Percentiles rank a stretch among this genome's conserved stretches.
phyloP scores from a whole-genome alignment of 164 flowering plant genomes.

The Tetrastigma voinierianum region DNA sequence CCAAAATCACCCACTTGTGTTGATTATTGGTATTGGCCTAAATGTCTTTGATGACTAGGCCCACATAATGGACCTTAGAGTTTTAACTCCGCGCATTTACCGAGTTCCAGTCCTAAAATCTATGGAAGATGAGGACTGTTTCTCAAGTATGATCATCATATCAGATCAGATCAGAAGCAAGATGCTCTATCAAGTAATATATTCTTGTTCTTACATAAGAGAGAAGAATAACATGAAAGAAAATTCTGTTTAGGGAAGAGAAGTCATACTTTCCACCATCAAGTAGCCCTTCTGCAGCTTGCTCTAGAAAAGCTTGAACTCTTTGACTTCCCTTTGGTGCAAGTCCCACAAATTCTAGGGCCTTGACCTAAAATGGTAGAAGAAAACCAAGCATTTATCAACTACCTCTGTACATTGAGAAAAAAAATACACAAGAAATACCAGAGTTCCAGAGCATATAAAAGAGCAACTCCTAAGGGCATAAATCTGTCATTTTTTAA shows the following conservation, averaged over 20 bases:
- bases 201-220: no score
- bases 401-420: not conserved
- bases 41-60: no score
- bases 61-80: no score
- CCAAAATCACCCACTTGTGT: no score
- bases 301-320: slow-evolving; percentile 79
- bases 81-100: no score
- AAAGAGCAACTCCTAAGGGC: not conserved
- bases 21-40: no score
- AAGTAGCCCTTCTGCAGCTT: slow-evolving; percentile 93
- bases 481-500: not conserved
- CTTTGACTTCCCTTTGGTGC: slow-evolving; percentile 94
- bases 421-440: not conserved
- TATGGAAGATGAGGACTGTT: no score
- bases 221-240: not conserved
- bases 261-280: slow-evolving; percentile 80
- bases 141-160: no score
- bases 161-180: no score
- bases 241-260: not conserved
- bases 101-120: no score
- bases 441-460: not conserved
- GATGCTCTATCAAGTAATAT: no score
- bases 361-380: slow-evolving; percentile 59
- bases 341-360: slow-evolving; percentile 67
- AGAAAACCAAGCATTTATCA: not conserved